Conservation (phyloP, 257 asterid species). For the Penstemon newberryi region DNA sequence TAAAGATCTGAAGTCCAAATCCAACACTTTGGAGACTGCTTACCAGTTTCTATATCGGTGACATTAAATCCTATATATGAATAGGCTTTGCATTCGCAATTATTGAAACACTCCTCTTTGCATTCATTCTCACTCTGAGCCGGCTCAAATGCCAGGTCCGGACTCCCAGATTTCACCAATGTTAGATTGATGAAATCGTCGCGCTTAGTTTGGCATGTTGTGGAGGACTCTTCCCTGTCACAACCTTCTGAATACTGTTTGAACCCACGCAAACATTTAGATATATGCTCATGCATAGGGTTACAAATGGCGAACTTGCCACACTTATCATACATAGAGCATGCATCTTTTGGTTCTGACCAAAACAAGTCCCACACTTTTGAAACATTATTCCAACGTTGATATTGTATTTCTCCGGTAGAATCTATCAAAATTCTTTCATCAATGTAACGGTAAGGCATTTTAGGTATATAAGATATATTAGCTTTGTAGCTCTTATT, state of each 20-base stretch:
- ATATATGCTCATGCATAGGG: background rate
- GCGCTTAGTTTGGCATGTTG: conserved; percentile 14
- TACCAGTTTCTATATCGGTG: background rate
- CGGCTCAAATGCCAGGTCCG: background rate
- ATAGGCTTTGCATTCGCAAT: conserved; percentile 38
- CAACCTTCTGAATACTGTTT: conserved; percentile 30
- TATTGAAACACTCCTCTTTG: conserved; percentile 26
- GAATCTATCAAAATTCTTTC: conserved; percentile 36
- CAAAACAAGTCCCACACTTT: background rate
- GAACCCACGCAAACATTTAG: conserved; percentile 41
- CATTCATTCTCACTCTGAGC: conserved; percentile 18
- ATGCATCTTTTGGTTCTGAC: conserved; percentile 27
- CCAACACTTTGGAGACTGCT: conserved; percentile 17
- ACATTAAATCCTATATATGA: background rate
- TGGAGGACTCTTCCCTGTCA: background rate
- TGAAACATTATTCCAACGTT: conserved; percentile 10
- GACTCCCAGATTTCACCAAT: background rate
- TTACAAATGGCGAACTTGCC: conserved; percentile 39
- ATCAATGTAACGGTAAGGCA: background rate
- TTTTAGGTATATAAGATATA: background rate
- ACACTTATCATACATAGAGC: conserved; percentile 29
- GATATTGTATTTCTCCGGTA: conserved; percentile 38
- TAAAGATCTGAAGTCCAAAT: conserved; percentile 27
- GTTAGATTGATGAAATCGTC: conserved; percentile 19
- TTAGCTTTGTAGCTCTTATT: too few species aligned